phyloP scores from a whole-genome alignment of 495 filamentous ascomycete genomes.

The Aspergillus leporis region DNA sequence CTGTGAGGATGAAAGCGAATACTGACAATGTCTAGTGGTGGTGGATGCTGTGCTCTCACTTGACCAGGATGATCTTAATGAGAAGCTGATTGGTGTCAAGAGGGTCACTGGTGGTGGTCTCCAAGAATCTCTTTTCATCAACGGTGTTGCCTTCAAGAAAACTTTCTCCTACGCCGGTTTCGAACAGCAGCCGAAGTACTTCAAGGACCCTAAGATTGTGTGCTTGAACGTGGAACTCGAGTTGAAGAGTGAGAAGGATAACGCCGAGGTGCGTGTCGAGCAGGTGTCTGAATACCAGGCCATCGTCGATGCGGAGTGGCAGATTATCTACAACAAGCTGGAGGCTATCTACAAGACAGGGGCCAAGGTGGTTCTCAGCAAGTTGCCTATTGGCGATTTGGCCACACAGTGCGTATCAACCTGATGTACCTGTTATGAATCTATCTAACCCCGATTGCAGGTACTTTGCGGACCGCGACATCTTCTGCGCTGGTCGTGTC shows the following conservation, averaged over 20 bases:
- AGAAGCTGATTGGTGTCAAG: constrained; percentile 97
- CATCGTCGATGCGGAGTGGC: constrained; percentile 98
- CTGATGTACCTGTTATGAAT: neutral
- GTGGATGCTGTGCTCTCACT: constrained; percentile 96
- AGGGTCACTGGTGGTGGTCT: constrained; percentile 96
- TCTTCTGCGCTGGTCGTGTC: constrained; percentile 97
- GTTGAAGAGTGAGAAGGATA: constrained; percentile 98
- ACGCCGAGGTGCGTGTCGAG: constrained; percentile 95
- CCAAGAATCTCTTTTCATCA: constrained; percentile 94
- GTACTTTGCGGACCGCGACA: constrained; percentile 95
- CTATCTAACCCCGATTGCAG: constrained; percentile 32
- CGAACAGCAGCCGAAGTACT: constrained; percentile 96
- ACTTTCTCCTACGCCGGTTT: constrained; percentile 99
- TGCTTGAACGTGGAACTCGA: constrained; percentile 97
- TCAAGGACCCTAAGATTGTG: constrained; percentile 89
- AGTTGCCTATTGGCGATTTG: constrained; percentile 95
- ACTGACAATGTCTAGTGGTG: constrained; percentile 67
- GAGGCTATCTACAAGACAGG: constrained; percentile 90
- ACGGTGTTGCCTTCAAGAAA: constrained; percentile 99
- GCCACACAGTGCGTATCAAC: constrained; percentile 75
- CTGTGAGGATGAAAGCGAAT: constrained; percentile 10
- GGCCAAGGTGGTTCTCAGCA: constrained; percentile 94
- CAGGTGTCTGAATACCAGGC: constrained; percentile 99
- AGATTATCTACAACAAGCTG: constrained; percentile 99
- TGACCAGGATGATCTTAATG: constrained; percentile 95